Percentiles rank a stretch among this genome's conserved stretches.
Conservation (phyloP, 345 rosid genomes). For the Acer saccharum region DNA sequence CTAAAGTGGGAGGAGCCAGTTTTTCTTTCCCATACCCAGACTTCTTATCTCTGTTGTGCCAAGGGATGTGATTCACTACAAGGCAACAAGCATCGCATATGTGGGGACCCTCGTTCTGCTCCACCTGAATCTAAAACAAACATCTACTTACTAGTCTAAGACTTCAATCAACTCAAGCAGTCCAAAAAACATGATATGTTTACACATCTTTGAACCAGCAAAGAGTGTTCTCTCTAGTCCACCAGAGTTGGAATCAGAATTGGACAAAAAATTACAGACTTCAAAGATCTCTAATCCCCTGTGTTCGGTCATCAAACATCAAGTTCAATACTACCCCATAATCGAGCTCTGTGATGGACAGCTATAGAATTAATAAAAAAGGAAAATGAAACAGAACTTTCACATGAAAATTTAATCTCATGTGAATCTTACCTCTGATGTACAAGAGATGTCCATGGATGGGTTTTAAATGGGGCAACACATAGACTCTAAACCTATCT, state of each 20-base stretch:
- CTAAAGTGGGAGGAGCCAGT: background rate
- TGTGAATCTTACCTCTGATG: background rate
- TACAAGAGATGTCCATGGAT: background rate
- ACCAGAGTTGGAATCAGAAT: background rate
- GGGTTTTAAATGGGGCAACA: background rate
- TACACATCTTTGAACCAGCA: background rate
- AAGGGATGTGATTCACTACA: background rate
- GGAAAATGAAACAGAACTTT: background rate
- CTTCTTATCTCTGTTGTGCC: background rate
- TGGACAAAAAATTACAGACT: background rate
- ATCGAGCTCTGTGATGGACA: background rate
- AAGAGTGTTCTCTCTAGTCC: background rate
- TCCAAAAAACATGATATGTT: background rate
- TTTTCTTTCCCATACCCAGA: background rate
- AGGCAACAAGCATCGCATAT: background rate
- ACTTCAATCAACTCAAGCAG: background rate
- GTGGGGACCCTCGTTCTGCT: background rate
- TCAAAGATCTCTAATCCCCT: background rate
- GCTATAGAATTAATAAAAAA: slow-evolving; percentile 4
- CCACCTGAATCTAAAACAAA: slow-evolving; percentile 1
- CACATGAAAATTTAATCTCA: background rate
- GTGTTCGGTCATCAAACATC: background rate
- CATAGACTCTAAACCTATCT: background rate
- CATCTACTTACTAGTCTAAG: background rate
- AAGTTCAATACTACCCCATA: background rate